Evolutionary conservation across 495 filamentous ascomycete species (phyloP).

Genomic region (Tuber umbilicatum): DNA sequence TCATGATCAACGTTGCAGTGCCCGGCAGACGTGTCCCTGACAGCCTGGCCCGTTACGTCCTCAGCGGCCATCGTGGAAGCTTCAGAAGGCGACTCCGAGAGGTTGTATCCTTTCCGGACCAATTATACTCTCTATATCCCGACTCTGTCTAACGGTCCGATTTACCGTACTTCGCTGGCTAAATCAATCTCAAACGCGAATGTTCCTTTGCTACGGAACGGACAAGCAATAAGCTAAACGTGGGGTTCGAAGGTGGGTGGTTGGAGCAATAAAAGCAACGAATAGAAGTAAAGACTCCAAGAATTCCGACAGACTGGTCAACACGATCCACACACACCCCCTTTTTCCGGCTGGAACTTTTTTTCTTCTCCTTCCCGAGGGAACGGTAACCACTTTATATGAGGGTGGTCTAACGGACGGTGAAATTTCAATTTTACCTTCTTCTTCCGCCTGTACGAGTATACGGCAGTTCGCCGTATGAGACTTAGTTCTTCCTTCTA

Average conservation of each 20-base stretch:
- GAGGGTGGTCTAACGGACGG: neutral
- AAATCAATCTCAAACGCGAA: slow-evolving; percentile 1
- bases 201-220: neutral
- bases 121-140: neutral
- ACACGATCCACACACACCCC: neutral
- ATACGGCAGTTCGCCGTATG: neutral
- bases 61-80: slow-evolving; percentile 2
- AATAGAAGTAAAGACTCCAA: neutral
- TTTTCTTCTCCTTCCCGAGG: neutral
- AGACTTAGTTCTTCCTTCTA: neutral
- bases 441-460: neutral
- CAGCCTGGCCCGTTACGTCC: neutral
- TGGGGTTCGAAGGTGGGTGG: neutral
- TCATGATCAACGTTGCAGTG: neutral
- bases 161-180: neutral
- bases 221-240: slow-evolving; percentile 1
- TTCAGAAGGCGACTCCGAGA: neutral
- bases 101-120: neutral
- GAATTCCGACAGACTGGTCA: slow-evolving; percentile 3
- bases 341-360: neutral
- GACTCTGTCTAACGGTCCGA: neutral
- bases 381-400: slow-evolving; percentile 2
- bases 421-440: neutral
- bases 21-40: neutral
- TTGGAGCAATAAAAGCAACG: slow-evolving; percentile 5